Evolutionary conservation across 2,329 filamentous ascomycete species (phyloP).

Genomic region (Diaporthe sp.): DNA sequence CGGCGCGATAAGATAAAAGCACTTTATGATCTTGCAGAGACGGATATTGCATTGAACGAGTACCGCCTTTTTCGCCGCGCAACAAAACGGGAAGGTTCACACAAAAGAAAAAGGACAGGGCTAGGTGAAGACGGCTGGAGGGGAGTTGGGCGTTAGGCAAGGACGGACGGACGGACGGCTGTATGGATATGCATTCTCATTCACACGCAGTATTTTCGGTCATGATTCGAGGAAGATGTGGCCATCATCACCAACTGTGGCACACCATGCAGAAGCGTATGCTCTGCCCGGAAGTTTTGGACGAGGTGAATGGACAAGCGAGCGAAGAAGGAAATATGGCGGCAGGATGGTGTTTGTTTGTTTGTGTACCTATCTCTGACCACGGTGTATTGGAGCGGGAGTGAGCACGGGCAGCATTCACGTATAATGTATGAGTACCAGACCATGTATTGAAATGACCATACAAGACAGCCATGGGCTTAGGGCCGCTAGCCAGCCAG

Average conservation of each 20-base stretch:
- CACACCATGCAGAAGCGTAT: not conserved
- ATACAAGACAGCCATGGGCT: not conserved
- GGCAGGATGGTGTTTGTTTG: not conserved
- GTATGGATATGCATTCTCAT: not conserved
- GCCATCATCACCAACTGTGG: not conserved
- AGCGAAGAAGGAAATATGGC: not conserved
- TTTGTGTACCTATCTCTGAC: not conserved
- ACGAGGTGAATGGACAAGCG: not conserved
- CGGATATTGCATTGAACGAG: not conserved
- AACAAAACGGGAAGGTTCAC: not conserved
- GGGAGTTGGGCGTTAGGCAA: constrained; percentile 11
- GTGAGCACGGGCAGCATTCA: not conserved
- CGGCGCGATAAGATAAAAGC: not conserved
- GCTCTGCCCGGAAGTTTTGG: not conserved
- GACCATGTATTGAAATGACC: constrained; percentile 24
- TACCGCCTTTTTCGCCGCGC: not conserved
- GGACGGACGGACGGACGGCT: not conserved
- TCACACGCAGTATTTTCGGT: constrained; percentile 10
- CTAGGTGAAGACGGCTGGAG: not conserved
- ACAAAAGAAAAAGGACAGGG: not conserved
- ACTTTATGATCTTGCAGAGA: constrained; percentile 5
- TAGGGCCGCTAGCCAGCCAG: not conserved
- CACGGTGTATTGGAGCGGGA: not conserved
- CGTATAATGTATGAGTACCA: constrained; percentile 29
- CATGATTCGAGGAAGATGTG: not conserved